Conservation (phyloP, 2,329 filamentous ascomycete genomes). For the Penicillium sp. region DNA sequence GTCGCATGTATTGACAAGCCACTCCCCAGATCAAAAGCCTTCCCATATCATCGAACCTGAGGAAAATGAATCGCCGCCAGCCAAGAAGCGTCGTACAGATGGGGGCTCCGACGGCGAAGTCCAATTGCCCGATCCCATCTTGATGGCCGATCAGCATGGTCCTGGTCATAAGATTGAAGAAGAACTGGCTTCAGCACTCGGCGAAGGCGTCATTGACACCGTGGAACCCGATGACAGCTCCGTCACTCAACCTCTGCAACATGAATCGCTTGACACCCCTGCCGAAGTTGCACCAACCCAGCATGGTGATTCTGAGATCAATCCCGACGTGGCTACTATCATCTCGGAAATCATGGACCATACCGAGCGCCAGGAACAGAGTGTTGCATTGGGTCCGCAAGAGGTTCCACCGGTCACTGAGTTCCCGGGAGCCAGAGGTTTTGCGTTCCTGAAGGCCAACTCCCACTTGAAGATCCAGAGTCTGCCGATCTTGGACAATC, state of each 20-base stretch:
- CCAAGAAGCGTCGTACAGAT: slow-evolving; percentile 44
- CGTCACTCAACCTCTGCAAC: slow-evolving; percentile 24
- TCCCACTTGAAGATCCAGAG: slow-evolving; percentile 58
- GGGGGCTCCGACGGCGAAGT: slow-evolving; percentile 28
- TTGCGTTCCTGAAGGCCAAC: slow-evolving; percentile 45
- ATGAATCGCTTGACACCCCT: slow-evolving; percentile 12
- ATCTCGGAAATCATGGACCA: slow-evolving; percentile 47
- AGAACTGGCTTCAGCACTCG: slow-evolving; percentile 38
- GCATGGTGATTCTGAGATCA: slow-evolving; percentile 29
- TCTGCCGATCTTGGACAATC: slow-evolving; percentile 61
- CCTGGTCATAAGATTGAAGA: slow-evolving; percentile 38
- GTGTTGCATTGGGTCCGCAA: slow-evolving; percentile 38
- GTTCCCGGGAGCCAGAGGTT: slow-evolving; percentile 33
- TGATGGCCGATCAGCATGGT: slow-evolving; percentile 25
- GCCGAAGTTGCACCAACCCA: slow-evolving; percentile 20
- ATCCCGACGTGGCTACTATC: slow-evolving; percentile 40
- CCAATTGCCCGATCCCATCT: slow-evolving; percentile 19
- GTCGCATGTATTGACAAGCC: background rate
- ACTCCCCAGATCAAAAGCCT: slow-evolving; percentile 30
- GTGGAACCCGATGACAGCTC: slow-evolving; percentile 25
- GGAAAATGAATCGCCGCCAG: slow-evolving; percentile 33
- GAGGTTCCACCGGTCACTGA: slow-evolving; percentile 30
- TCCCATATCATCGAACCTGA: slow-evolving; percentile 36
- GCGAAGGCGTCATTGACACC: slow-evolving; percentile 29
- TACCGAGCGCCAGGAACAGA: slow-evolving; percentile 44